phyloP scores from a whole-genome alignment of 495 filamentous ascomycete species.

The Neurospora sp. region DNA sequence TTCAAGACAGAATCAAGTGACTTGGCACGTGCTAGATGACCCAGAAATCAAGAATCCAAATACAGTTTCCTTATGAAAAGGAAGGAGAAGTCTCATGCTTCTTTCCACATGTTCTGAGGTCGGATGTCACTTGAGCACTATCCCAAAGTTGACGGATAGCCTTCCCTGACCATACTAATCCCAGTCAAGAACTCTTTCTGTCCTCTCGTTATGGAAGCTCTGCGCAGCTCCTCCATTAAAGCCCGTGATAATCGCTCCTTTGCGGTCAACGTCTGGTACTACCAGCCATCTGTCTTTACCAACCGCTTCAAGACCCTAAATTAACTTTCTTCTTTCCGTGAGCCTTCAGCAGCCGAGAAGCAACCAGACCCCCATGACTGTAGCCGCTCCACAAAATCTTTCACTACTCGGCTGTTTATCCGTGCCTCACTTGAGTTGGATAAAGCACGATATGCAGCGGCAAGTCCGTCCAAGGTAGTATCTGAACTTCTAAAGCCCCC shows the following conservation, averaged over 20 bases:
- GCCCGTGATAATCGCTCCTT: neutral
- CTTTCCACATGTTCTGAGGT: neutral
- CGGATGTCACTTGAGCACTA: neutral
- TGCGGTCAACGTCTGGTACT: neutral
- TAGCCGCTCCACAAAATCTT: neutral
- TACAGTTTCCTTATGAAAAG: neutral
- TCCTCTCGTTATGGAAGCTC: neutral
- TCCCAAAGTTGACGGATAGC: neutral
- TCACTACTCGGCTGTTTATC: neutral
- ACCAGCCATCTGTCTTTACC: neutral
- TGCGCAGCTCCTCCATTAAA: neutral
- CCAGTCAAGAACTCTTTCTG: too few species aligned
- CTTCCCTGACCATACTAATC: too few species aligned
- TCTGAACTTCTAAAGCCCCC: neutral
- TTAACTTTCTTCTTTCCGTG: too few species aligned
- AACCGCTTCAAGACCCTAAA: neutral
- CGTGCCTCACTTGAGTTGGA: neutral
- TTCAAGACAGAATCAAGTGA: neutral
- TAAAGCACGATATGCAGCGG: neutral
- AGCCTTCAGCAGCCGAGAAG: neutral
- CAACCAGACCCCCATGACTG: neutral
- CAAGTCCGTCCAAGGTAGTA: neutral
- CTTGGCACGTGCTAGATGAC: neutral
- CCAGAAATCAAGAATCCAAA: neutral
- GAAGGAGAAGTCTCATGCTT: neutral